Conservation (phyloP, 306 rosid genomes). For the Dryas drummondii region DNA sequence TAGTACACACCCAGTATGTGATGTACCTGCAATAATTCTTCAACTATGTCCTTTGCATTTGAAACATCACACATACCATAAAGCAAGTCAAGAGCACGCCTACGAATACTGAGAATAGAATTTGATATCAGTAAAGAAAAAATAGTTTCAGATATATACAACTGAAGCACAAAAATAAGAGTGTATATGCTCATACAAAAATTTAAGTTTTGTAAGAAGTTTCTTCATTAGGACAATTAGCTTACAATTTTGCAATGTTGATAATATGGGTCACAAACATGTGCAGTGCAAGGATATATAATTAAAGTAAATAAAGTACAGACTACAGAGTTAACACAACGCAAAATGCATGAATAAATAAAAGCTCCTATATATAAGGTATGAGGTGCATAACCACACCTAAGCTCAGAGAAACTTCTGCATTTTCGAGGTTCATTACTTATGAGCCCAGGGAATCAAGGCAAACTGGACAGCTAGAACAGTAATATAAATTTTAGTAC, state of each 20-base stretch:
- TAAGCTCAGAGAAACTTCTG: neutral
- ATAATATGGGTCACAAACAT: neutral
- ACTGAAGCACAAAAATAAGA: neutral
- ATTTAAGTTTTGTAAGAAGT: neutral
- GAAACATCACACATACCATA: constrained; percentile 99
- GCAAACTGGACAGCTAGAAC: neutral
- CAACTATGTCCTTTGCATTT: constrained; percentile 98
- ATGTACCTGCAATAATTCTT: constrained; percentile 90
- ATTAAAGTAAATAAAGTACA: neutral
- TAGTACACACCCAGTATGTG: constrained; percentile 9
- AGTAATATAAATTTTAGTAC: neutral
- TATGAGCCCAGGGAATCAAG: neutral
- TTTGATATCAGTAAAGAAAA: constrained; percentile 27
- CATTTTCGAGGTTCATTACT: neutral
- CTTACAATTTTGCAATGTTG: neutral
- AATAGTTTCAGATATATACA: constrained; percentile 11
- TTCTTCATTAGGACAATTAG: neutral
- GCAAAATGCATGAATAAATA: neutral
- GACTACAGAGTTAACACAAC: neutral
- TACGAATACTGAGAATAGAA: constrained; percentile 70
- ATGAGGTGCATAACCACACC: neutral
- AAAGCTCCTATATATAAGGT: neutral
- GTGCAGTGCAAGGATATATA: neutral
- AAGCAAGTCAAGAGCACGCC: constrained; percentile 99
- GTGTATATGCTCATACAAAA: neutral